A percentile compares a stretch with the other conserved stretches of the same genome.
Conservation (phyloP, 768 basidiomycete genomes). For the Favolaschia claudopus region DNA sequence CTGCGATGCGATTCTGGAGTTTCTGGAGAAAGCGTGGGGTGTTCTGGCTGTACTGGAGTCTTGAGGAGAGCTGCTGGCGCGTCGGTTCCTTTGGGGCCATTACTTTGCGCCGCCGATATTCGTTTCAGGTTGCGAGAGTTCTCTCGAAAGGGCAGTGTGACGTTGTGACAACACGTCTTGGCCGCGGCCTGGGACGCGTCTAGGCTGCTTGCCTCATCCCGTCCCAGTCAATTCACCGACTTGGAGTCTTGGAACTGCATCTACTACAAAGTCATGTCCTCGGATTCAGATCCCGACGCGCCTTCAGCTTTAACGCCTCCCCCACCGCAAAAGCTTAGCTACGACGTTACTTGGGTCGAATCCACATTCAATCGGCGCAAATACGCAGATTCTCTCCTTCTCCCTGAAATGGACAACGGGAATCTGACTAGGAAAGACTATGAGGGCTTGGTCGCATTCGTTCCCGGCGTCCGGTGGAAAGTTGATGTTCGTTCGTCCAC, state of each 20-base stretch:
- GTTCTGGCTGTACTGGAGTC: slow-evolving; percentile 66
- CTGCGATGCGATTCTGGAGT: slow-evolving; percentile 68
- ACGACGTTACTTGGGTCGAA: slow-evolving; percentile 17
- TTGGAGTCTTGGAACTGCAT: too few species aligned
- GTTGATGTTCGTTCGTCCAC: not conserved
- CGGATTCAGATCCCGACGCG: too few species aligned
- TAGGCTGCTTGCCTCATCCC: too few species aligned
- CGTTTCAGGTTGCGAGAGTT: too few species aligned
- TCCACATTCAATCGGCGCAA: slow-evolving; percentile 5
- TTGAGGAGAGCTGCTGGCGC: slow-evolving; percentile 74
- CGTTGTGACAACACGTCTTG: too few species aligned
- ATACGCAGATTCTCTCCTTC: slow-evolving; percentile 8
- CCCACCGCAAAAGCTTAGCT: not conserved
- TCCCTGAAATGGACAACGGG: slow-evolving; percentile 17
- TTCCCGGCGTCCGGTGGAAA: not conserved
- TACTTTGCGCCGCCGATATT: too few species aligned
- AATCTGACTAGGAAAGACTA: slow-evolving; percentile 20
- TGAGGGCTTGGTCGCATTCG: not conserved
- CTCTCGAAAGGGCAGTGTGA: too few species aligned
- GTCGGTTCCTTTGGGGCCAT: slow-evolving; percentile 72
- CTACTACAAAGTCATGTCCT: too few species aligned
- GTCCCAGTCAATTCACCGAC: too few species aligned
- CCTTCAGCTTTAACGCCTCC: too few species aligned
- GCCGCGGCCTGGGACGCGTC: too few species aligned
- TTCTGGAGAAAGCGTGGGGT: slow-evolving; percentile 55